phyloP scores from a whole-genome alignment of 768 basidiomycete genomes.

The Tylopilus felleus region DNA sequence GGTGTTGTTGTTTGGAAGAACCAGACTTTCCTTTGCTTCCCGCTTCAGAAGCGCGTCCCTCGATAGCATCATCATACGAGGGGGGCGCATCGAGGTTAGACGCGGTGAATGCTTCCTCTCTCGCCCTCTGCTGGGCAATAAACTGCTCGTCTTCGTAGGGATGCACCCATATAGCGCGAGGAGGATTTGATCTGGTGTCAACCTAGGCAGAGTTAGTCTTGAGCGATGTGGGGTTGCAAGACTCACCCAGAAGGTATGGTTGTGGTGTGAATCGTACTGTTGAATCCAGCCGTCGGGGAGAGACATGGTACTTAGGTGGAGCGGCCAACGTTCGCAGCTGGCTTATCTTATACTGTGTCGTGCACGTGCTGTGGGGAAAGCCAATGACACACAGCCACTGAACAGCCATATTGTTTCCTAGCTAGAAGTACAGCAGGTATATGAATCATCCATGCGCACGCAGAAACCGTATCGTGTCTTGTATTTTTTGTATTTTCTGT shows the following conservation, averaged over 20 bases:
- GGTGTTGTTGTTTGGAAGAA: neutral
- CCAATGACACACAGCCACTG: slow-evolving; percentile 5
- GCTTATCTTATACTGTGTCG: neutral
- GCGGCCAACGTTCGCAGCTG: neutral
- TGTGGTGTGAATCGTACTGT: slow-evolving; percentile 40
- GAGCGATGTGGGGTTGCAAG: too few relatives aligned
- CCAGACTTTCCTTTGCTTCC: slow-evolving; percentile 5
- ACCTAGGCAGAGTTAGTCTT: slow-evolving; percentile 38
- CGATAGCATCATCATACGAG: slow-evolving; percentile 23
- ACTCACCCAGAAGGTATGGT: slow-evolving; percentile 50
- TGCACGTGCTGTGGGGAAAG: slow-evolving; percentile 16
- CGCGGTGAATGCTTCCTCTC: slow-evolving; percentile 21
- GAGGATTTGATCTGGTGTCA: slow-evolving; percentile 59
- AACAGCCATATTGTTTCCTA: neutral
- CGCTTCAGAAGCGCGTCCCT: slow-evolving; percentile 29
- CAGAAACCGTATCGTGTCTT: slow-evolving; percentile 45
- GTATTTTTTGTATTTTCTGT: slow-evolving; percentile 50
- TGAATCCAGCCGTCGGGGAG: slow-evolving; percentile 59
- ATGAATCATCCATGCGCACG: slow-evolving; percentile 1
- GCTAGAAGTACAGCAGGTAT: neutral
- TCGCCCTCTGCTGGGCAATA: slow-evolving; percentile 47
- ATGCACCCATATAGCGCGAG: slow-evolving; percentile 69
- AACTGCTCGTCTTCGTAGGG: slow-evolving; percentile 68
- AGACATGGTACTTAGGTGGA: slow-evolving; percentile 24
- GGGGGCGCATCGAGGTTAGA: slow-evolving; percentile 20